Evolutionary conservation across 495 filamentous ascomycete genomes (phyloP), one percentile per base, ranked within the genome.

Genomic region (Hypoxylon fragiforme): DNA sequence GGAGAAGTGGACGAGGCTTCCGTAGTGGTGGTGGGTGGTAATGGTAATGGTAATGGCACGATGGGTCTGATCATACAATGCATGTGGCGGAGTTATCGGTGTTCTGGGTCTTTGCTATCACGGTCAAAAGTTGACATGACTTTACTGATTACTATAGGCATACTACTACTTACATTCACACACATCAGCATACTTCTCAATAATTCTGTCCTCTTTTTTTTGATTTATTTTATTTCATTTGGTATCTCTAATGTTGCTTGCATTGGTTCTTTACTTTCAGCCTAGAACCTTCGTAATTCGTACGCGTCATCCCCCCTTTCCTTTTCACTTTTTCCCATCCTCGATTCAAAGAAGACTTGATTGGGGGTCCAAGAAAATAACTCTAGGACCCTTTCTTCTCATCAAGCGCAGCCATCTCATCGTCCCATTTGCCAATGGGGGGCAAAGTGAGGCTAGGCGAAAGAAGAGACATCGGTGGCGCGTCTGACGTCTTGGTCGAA

Each of bases 11-110:
- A 31, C 62, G 73, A 4, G 72, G 75, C 3, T 76, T 70, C 57
- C 62, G 74, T 15, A 65, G 75, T 16, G 70, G 74, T 15, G 66
- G 75, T 16, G 70, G 73, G 9, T 78, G 75, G 75, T 79, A 64
- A 69, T 37, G 11, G 9, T 18, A 16, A 30, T 24, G n/a, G 41
- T 24, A 37, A 15, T 22, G 24, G 9, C 24, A 9, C 9, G 24
- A n/a, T n/a, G n/a, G n/a, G 24, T 28, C 24, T 28, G 4, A 9
- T 28, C 4, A 28, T 28, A 9, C 24, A 43, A 41, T 40, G 50
- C 57, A 61, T 68, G 18, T 31, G 37, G 31, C 31, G 60, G 63
- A 60, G 54, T 59, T 68, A 50, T 31, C 32, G 65, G 63, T 47
- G 63, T 66, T 64, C 3, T 8, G 52, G 34, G 13, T 28, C 39